These are phyloP conservation scores for Microcera coccophila DNA, from an alignment of 2,329 filamentous ascomycete genomes.

Conservation along the genomic window DNA sequence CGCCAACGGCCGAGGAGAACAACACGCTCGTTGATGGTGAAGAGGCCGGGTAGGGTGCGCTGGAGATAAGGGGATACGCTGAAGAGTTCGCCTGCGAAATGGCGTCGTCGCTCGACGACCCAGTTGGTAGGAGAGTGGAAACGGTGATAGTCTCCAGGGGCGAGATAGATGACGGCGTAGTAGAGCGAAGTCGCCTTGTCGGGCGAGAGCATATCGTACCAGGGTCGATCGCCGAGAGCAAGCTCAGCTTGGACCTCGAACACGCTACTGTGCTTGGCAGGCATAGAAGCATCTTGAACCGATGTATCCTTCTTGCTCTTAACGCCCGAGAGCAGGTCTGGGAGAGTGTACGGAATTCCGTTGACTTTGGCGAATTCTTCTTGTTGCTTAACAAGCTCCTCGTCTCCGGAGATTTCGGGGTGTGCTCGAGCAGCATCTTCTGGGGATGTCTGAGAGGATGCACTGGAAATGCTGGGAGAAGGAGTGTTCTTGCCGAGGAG, in stretches of 20 bases:
- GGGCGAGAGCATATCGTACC: conserved; percentile 64
- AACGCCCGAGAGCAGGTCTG: conserved; percentile 77
- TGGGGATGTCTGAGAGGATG: conserved; percentile 20
- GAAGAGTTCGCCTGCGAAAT: conserved; percentile 95
- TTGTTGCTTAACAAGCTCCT: conserved; percentile 70
- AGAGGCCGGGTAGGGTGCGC: conserved; percentile 85
- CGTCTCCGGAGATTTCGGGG: conserved; percentile 43
- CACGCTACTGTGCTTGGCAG: conserved; percentile 62
- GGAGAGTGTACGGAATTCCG: conserved; percentile 91
- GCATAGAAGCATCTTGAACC: conserved; percentile 70
- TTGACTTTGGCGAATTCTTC: conserved; percentile 94
- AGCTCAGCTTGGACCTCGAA: conserved; percentile 81
- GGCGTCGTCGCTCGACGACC: conserved; percentile 91
- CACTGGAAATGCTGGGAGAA: conserved; percentile 49
- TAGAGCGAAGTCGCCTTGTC: conserved; percentile 71
- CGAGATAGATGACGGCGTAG: conserved; percentile 93
- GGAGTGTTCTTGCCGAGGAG: conserved; percentile 69
- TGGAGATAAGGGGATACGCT: conserved; percentile 94
- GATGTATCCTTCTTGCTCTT: conserved; percentile 38
- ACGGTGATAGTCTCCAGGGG: conserved; percentile 95
- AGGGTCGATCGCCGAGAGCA: conserved; percentile 65
- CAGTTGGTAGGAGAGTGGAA: conserved; percentile 95
- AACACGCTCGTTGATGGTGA: conserved; percentile 94
- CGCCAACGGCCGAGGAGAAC: conserved; percentile 92
- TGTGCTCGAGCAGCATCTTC: conserved; percentile 21